Evolutionary conservation across 2,329 filamentous ascomycete genomes (phyloP).

Genomic region (Fusarium irregulare): DNA sequence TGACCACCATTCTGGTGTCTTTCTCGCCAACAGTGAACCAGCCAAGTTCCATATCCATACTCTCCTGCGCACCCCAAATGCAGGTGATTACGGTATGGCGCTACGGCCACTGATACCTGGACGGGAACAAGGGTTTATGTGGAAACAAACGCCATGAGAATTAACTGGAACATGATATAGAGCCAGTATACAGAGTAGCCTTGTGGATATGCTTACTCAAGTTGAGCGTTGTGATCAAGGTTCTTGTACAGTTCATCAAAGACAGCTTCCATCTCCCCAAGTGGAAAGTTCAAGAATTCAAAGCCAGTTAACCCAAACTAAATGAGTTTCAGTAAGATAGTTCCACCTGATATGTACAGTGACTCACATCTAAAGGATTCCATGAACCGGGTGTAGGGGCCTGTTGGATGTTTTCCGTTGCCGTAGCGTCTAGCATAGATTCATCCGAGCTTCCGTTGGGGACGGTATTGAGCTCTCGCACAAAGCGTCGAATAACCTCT

Average conservation of each 20-base stretch:
- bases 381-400: conserved; percentile 6
- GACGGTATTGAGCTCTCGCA: background rate
- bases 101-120: conserved; percentile 54
- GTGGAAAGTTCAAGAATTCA: conserved; percentile 8
- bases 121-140: conserved; percentile 42
- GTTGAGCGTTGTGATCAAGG: background rate
- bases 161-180: background rate
- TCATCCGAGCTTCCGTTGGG: background rate
- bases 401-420: background rate
- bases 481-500: conserved; percentile 12
- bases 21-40: background rate
- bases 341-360: background rate
- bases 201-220: background rate
- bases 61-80: conserved; percentile 76
- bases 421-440: background rate
- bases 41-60: conserved; percentile 68
- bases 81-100: conserved; percentile 77
- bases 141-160: conserved; percentile 15
- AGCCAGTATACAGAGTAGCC: background rate
- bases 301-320: conserved; percentile 6
- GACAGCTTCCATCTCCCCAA: conserved; percentile 5
- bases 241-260: conserved; percentile 12
- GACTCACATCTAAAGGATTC: background rate
- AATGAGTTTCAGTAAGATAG: background rate
- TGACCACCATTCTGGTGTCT: conserved; percentile 56